A percentile compares a stretch with the other conserved stretches of the same genome.
Evolutionary conservation across 129 eudicot genomes (phyloP).

Genomic region (Deinandra increscens): DNA sequence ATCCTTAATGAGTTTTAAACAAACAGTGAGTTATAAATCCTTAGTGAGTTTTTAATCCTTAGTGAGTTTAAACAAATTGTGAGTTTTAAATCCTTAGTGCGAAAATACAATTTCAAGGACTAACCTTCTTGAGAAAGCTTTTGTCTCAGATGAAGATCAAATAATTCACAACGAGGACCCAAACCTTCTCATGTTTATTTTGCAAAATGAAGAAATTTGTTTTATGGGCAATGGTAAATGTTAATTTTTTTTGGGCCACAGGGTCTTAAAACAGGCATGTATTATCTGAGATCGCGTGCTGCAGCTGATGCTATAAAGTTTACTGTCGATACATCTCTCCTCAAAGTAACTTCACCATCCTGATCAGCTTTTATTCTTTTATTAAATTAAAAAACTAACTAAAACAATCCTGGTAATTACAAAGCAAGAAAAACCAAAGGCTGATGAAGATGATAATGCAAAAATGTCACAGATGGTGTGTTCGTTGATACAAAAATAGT

Average conservation of each 20-base stretch:
- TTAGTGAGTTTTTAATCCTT: too few species aligned
- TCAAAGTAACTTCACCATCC: slow-evolving; percentile 38
- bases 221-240: neutral
- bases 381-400: neutral
- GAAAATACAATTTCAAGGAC: too few species aligned
- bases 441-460: too few species aligned
- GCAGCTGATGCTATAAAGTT: slow-evolving; percentile 96
- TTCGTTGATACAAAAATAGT: slow-evolving; percentile 52
- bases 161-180: too few species aligned
- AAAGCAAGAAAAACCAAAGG: slow-evolving; percentile 52
- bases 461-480: slow-evolving; percentile 79
- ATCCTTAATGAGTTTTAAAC: too few species aligned
- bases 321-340: slow-evolving; percentile 77
- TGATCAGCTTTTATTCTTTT: neutral
- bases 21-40: too few species aligned
- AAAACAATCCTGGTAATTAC: neutral
- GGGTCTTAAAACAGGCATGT: too few species aligned
- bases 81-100: too few species aligned
- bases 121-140: too few species aligned
- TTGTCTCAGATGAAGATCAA: too few species aligned
- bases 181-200: too few species aligned
- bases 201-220: neutral
- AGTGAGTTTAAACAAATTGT: too few species aligned
- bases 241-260: slow-evolving; percentile 1
- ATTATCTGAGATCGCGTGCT: slow-evolving; percentile 76